Conservation (phyloP, 257 asterid genomes). For the Perilla frutescens region DNA sequence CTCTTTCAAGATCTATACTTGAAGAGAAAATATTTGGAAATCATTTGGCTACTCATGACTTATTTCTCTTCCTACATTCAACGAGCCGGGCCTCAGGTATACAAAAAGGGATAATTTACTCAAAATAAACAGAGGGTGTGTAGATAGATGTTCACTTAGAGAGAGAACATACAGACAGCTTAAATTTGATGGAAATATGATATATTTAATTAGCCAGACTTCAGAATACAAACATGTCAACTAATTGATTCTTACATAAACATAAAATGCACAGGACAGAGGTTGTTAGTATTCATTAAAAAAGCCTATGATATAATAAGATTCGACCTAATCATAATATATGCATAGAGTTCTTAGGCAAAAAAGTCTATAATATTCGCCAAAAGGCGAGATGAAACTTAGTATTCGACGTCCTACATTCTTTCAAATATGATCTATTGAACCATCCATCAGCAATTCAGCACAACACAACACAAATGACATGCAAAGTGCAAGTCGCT, state of each 20-base stretch:
- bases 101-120: background rate
- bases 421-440: too few relatives aligned
- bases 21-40: background rate
- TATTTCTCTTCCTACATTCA: background rate
- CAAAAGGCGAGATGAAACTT: too few relatives aligned
- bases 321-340: background rate
- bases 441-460: background rate
- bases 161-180: background rate
- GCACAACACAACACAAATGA: background rate
- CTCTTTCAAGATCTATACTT: slow-evolving; percentile 8
- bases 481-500: background rate
- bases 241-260: background rate
- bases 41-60: background rate
- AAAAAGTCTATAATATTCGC: background rate
- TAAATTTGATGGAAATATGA: too few relatives aligned
- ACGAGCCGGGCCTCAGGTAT: background rate
- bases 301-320: background rate
- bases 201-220: background rate
- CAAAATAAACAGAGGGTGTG: background rate
- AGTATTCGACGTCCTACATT: background rate
- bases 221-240: background rate
- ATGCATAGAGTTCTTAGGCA: background rate
- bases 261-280: background rate
- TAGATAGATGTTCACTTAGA: background rate
- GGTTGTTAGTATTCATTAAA: background rate